Evolutionary conservation across 2,329 filamentous ascomycete genomes (phyloP), one percentile per base, ranked within the genome.

Genomic region (Cordyceps farinosa): DNA sequence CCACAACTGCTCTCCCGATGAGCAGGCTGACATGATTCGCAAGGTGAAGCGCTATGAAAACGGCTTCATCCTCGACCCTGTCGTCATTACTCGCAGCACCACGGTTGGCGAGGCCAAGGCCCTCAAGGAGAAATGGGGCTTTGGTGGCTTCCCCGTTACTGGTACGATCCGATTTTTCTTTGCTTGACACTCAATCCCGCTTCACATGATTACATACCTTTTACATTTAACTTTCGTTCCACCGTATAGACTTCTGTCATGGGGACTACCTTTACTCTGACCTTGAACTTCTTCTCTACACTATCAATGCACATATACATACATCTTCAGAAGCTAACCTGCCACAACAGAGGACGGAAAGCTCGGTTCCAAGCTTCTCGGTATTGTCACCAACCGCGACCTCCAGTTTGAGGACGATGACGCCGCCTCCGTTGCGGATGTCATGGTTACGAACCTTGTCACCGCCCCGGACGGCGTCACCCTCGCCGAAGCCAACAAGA

Each of bases 141-240:
- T 99, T 74, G 95, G 96, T 74, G 95, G 95, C 71, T 98, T 97
- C 81, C 95, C 95, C 65, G 94, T 99, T 65, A 99, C 95, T 79
- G 95, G 96, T 99, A 83, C 85, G 94, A 52, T 45, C 65, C 59
- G 53, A 22, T 34, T 59, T 62, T 55, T 50, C 32, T 61, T 52
- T 58, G 32, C 57, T 44, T 50, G 58, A 34, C 44, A 30, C 60
- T 61, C 45, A 36, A 61, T 66, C 62, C 64, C 52, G 32, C 36
- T 72, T 70, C 65, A 63, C 74, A 78, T 92, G 91, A 97, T 97
- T 95, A 91, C 84, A 85, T 83, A 86, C 82, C 84, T 79, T 82
- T 83, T 85, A 82, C 80, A 81, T 86, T 90, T 97, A 98, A 98
- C 95, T 99, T 99, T 99, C 95, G 95, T 99, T 99, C 95, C 94